Evolutionary conservation across 257 asterid genomes (phyloP).

Genomic region (Solanum pimpinellifolium): DNA sequence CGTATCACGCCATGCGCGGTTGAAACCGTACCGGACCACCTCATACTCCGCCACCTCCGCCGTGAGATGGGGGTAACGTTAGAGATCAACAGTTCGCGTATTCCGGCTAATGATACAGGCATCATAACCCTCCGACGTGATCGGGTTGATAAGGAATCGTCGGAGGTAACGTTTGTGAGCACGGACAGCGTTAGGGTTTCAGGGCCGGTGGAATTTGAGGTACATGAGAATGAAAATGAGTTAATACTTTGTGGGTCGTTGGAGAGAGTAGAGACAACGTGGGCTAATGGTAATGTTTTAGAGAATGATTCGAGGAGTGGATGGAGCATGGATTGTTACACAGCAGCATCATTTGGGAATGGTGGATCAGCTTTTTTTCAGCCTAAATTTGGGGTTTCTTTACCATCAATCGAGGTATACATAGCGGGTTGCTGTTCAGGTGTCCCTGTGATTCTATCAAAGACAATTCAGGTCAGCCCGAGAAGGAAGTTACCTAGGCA

Average conservation of each 20-base stretch:
- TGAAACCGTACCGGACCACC: constrained; percentile 41
- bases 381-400: constrained; percentile 30
- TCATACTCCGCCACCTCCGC: constrained; percentile 47
- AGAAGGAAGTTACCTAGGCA: constrained; percentile 45
- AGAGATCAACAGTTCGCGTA: constrained; percentile 48
- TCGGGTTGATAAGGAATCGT: constrained; percentile 50
- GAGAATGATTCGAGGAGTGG: constrained; percentile 45
- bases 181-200: constrained; percentile 65
- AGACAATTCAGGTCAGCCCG: constrained; percentile 47
- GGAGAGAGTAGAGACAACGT: constrained; percentile 40
- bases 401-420: constrained; percentile 67
- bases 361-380: constrained; percentile 42
- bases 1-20: constrained; percentile 52
- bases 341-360: constrained; percentile 27
- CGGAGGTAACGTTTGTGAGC: constrained; percentile 81
- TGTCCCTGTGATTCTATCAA: constrained; percentile 51
- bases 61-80: constrained; percentile 47
- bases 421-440: constrained; percentile 77
- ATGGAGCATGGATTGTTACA: constrained; percentile 74
- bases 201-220: constrained; percentile 78
- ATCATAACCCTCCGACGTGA: constrained; percentile 51
- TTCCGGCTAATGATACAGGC: constrained; percentile 48
- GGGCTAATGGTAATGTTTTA: constrained; percentile 36
- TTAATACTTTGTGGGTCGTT: constrained; percentile 72
- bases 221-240: constrained; percentile 43